phyloP scores from a whole-genome alignment of 2,329 filamentous ascomycete species.

The Epichloe hybrida region DNA sequence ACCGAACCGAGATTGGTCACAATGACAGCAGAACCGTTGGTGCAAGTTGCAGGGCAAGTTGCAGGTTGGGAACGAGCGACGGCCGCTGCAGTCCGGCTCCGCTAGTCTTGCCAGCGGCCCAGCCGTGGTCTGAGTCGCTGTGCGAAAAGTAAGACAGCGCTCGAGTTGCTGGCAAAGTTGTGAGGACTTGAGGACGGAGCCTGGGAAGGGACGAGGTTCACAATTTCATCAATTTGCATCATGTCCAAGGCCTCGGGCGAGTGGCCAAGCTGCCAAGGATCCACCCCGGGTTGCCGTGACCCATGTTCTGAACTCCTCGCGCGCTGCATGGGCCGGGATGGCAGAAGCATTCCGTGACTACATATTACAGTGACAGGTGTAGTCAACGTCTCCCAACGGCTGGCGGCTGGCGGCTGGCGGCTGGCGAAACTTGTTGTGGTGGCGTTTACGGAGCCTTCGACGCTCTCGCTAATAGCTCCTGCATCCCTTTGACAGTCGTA shows the following conservation, averaged over 20 bases:
- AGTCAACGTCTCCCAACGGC: background rate
- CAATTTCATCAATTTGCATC: too few species aligned
- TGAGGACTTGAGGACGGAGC: background rate
- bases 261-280: background rate
- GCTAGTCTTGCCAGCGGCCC: background rate
- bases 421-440: conserved; percentile 1
- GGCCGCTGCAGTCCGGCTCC: background rate
- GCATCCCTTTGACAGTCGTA: background rate
- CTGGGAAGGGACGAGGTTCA: background rate
- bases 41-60: background rate
- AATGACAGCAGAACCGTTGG: background rate
- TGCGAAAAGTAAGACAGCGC: background rate
- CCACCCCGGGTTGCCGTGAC: too few species aligned
- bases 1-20: too few species aligned
- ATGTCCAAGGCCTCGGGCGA: background rate
- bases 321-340: too few species aligned
- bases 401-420: background rate
- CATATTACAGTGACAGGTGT: too few species aligned
- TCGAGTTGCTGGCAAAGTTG: background rate
- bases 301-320: too few species aligned
- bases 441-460: background rate
- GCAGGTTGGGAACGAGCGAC: background rate
- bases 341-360: background rate
- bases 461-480: background rate
- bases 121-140: background rate